A percentile compares a stretch with the other conserved stretches of the same genome.
These are phyloP conservation scores for Rhodotorula glutinis DNA, from an alignment of 1,284 basidiomycete species.

Conservation along the genomic window DNA sequence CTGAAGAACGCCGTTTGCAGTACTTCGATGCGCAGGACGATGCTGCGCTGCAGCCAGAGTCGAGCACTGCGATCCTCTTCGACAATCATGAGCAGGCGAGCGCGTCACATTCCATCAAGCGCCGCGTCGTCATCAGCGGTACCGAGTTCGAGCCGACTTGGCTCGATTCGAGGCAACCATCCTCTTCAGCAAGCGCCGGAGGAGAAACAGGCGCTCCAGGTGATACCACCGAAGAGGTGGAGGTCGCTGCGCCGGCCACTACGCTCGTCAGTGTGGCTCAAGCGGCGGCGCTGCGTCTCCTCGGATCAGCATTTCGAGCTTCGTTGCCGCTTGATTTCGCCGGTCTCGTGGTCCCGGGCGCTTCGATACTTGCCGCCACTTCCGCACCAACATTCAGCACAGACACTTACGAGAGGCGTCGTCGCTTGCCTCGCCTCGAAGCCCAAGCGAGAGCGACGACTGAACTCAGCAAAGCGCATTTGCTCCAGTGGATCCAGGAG, in stretches of 20 bases:
- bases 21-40: slow-evolving; percentile 12
- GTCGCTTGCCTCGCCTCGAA: slow-evolving; percentile 18
- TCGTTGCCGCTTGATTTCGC: background rate
- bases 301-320: slow-evolving; percentile 8
- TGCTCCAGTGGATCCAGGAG: slow-evolving; percentile 16
- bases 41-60: too few relatives aligned
- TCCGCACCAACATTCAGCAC: background rate
- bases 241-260: too few relatives aligned
- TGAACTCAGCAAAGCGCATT: slow-evolving; percentile 12
- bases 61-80: background rate
- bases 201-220: background rate
- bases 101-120: slow-evolving; percentile 17
- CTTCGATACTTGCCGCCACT: slow-evolving; percentile 16
- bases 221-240: too few relatives aligned
- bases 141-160: slow-evolving; percentile 30
- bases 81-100: background rate
- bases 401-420: background rate
- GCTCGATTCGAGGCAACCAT: background rate
- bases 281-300: background rate
- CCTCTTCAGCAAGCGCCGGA: too few relatives aligned
- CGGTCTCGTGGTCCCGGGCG: slow-evolving; percentile 15
- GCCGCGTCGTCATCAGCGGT: slow-evolving; percentile 24
- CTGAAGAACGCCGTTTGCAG: background rate
- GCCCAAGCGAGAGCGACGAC: slow-evolving; percentile 41
- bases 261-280: background rate